Evolutionary conservation across 176 grass and related monocot species (phyloP), one percentile per base, ranked within the genome.

Genomic region (Calamus simplicifolius): DNA sequence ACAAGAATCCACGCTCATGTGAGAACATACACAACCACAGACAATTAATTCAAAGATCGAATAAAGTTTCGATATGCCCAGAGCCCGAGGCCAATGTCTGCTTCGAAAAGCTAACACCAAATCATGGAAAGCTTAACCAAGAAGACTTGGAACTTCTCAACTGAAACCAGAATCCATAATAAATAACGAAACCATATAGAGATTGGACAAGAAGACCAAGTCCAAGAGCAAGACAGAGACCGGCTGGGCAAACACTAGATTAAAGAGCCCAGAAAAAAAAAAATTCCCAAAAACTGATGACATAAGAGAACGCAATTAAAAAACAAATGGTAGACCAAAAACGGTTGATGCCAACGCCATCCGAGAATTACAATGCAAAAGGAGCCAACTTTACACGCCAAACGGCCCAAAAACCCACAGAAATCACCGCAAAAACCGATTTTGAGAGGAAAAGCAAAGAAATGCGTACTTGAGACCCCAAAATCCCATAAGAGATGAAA

Each of bases 1-100:
- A 56, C 53, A 56, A 25, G 53, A 56, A 25, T 25, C 16, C 53
- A 56, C 5, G 10, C 53, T 56, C 53, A 56, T 56, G 53, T 56
- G 18, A 25, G 19, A 56, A 23, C 21, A 10, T 23, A 19, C 12
- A 13, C 35, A 43, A 13, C 21, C 21, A 18, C 19, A 10, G 6
- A 19, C 16, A 18, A 19, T 7, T 12, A 8, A 19, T 56, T 12
- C 21, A 5, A 3, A 10, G n/a, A 18, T 56, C 21, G 3, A 19
- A 18, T 56, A 19, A 23, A 56, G 21, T 23, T 23, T 23, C 21
- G 23, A 56, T 56, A 8, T 10, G 10, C 19, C 21, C 53, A 56
- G 53, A 52, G 16, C 13, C 50, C 13, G 13, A 17, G 17, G 12
- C 6, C 6, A 18, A 56, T 56, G 23, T 13, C 53, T 19, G 21